These are phyloP conservation scores for Marasmius tenuissimus DNA, from an alignment of 1,284 basidiomycete species.

Conservation along the genomic window DNA sequence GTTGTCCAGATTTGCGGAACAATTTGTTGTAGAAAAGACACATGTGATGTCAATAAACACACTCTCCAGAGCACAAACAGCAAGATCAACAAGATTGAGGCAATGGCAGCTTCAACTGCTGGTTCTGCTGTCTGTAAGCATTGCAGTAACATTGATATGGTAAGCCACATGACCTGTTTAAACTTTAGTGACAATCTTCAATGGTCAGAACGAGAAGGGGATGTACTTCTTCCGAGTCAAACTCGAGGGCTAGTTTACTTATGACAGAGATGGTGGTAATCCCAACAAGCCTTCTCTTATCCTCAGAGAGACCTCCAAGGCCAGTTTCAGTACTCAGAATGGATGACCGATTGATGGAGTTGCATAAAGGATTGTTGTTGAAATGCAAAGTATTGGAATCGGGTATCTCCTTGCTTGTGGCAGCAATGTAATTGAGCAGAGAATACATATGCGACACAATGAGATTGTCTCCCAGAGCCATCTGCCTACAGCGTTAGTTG, in stretches of 20 bases:
- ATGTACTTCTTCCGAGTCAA: slow-evolving; percentile 74
- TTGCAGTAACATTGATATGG: slow-evolving; percentile 92
- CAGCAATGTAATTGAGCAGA: slow-evolving; percentile 87
- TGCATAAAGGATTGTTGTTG: slow-evolving; percentile 41
- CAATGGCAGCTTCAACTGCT: slow-evolving; percentile 86
- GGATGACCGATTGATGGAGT: slow-evolving; percentile 44
- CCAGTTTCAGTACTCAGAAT: slow-evolving; percentile 60
- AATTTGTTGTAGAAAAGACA: slow-evolving; percentile 83
- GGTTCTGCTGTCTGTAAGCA: slow-evolving; percentile 83
- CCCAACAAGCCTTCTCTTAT: slow-evolving; percentile 82
- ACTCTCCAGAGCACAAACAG: slow-evolving; percentile 73
- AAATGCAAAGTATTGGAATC: slow-evolving; percentile 46
- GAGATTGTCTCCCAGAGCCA: slow-evolving; percentile 86
- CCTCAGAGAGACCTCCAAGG: slow-evolving; percentile 71
- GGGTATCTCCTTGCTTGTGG: slow-evolving; percentile 73
- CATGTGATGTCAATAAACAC: slow-evolving; percentile 86
- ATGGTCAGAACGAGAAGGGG: background rate
- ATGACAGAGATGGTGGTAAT: slow-evolving; percentile 92
- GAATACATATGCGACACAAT: slow-evolving; percentile 97
- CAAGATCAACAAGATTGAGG: slow-evolving; percentile 89
- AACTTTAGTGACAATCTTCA: background rate
- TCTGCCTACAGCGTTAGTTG: slow-evolving; percentile 36
- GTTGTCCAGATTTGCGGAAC: slow-evolving; percentile 82
- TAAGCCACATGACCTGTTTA: slow-evolving; percentile 75
- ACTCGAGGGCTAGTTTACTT: slow-evolving; percentile 80